These are phyloP conservation scores for Naganishia albida DNA, from an alignment of 1,284 basidiomycete species.

Conservation along the genomic window DNA sequence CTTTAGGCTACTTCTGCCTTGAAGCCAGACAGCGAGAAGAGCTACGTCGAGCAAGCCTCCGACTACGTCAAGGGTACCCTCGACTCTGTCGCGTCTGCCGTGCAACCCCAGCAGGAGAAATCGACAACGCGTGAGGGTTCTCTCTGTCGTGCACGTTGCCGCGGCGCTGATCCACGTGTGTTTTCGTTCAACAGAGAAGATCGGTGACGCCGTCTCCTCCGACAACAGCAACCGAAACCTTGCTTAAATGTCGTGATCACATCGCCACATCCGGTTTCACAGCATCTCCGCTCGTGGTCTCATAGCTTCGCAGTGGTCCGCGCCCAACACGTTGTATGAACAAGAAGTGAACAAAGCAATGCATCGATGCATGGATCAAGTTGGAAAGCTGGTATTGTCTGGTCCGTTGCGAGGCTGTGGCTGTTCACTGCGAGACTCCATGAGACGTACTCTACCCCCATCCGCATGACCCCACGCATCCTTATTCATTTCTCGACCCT, in stretches of 20 bases:
- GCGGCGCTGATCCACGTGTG: background rate
- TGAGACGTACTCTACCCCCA: too few relatives aligned
- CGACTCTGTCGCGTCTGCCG: constrained; percentile 32
- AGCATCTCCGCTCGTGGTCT: background rate
- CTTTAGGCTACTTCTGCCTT: constrained; percentile 13
- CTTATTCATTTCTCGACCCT: too few relatives aligned
- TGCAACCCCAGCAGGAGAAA: constrained; percentile 31
- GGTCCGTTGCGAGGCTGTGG: too few relatives aligned
- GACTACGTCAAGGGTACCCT: constrained; percentile 33
- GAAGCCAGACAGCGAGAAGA: constrained; percentile 29
- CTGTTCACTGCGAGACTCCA: too few relatives aligned
- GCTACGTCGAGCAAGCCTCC: constrained; percentile 15
- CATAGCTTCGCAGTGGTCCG: background rate
- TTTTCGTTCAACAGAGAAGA: constrained; percentile 22
- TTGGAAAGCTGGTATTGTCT: too few relatives aligned
- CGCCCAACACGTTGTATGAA: constrained; percentile 24
- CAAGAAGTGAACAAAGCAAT: constrained; percentile 1
- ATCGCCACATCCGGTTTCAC: too few relatives aligned
- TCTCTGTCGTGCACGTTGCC: background rate
- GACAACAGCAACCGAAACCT: constrained; percentile 34
- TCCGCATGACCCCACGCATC: too few relatives aligned
- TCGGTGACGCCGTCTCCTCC: constrained; percentile 31
- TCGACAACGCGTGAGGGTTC: background rate
- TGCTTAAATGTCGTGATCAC: constrained; percentile 24
- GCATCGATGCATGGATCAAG: background rate